These are phyloP conservation scores for Meira miltonrushii DNA, from an alignment of 1,284 basidiomycete genomes.

Conservation along the genomic window DNA sequence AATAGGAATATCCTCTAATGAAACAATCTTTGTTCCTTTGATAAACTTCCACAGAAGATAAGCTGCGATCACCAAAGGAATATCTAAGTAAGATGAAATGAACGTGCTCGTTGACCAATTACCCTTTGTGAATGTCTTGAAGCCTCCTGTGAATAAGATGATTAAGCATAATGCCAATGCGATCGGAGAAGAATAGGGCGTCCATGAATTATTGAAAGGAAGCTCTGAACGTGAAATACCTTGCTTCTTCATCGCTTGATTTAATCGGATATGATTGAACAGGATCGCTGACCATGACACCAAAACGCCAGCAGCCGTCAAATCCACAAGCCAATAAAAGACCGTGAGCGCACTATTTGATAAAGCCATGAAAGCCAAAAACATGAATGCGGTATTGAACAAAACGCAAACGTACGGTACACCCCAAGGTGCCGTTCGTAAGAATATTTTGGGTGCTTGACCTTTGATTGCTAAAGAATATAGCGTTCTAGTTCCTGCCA, in stretches of 20 bases:
- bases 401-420: conserved; percentile 12
- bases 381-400: conserved; percentile 12
- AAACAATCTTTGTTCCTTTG: conserved; percentile 20
- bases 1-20: background rate
- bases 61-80: conserved; percentile 50
- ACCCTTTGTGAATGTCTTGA: conserved; percentile 40
- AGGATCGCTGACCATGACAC: conserved; percentile 10
- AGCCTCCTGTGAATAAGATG: conserved; percentile 54
- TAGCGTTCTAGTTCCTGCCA: conserved; percentile 59
- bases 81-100: conserved; percentile 71
- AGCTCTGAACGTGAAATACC: background rate
- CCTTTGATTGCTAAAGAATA: conserved; percentile 57
- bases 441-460: conserved; percentile 55
- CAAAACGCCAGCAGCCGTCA: conserved; percentile 8
- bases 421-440: conserved; percentile 4
- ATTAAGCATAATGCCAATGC: background rate
- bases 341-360: conserved; percentile 12
- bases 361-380: conserved; percentile 8
- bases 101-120: conserved; percentile 61
- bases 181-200: conserved; percentile 5
- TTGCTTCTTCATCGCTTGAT: conserved; percentile 10
- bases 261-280: conserved; percentile 10
- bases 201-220: conserved; percentile 11
- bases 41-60: conserved; percentile 23
- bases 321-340: conserved; percentile 11